Conservation (phyloP, 108 stramenopile species). For the Asterionellopsis glacialis region DNA sequence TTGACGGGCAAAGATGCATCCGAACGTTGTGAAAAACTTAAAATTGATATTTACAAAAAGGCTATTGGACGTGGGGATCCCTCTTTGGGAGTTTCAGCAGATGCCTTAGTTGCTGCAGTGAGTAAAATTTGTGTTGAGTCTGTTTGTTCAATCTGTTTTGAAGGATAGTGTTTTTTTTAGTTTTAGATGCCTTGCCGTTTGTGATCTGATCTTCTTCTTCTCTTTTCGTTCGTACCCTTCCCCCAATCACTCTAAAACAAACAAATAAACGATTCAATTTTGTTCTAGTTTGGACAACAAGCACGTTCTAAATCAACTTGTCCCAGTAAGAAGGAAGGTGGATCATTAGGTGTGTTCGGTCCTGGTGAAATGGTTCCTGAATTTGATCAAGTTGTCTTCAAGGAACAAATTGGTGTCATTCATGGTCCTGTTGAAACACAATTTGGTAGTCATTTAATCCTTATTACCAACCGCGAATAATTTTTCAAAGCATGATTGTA, state of each 20-base stretch:
- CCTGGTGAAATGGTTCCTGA: conserved; percentile 71
- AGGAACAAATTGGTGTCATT: conserved; percentile 49
- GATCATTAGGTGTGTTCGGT: conserved; percentile 52
- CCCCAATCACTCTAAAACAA: too few species aligned
- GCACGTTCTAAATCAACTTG: conserved; percentile 48
- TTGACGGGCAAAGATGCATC: conserved; percentile 11
- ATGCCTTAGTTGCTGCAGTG: not conserved
- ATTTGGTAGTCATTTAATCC: conserved; percentile 62
- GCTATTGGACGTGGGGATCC: not conserved
- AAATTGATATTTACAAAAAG: conserved; percentile 3
- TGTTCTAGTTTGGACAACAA: conserved; percentile 34
- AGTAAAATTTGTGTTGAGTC: not conserved
- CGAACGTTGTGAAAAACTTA: not conserved
- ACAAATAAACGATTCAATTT: conserved; percentile 3
- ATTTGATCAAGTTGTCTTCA: conserved; percentile 54
- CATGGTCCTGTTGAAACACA: conserved; percentile 61
- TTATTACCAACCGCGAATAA: conserved; percentile 39
- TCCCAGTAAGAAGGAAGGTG: conserved; percentile 42
- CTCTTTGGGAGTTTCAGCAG: conserved; percentile 2
- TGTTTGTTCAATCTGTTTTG: not conserved
- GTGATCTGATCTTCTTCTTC: not conserved
- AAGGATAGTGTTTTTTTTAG: too few species aligned
- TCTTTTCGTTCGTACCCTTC: too few species aligned
- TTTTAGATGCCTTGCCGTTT: not conserved
- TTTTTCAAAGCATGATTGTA: too few species aligned